Evolutionary conservation across 371 early-diverging fungal genomes (phyloP), one percentile per base, ranked within the genome.

Genomic region (Lichtheimia hyalospora): DNA sequence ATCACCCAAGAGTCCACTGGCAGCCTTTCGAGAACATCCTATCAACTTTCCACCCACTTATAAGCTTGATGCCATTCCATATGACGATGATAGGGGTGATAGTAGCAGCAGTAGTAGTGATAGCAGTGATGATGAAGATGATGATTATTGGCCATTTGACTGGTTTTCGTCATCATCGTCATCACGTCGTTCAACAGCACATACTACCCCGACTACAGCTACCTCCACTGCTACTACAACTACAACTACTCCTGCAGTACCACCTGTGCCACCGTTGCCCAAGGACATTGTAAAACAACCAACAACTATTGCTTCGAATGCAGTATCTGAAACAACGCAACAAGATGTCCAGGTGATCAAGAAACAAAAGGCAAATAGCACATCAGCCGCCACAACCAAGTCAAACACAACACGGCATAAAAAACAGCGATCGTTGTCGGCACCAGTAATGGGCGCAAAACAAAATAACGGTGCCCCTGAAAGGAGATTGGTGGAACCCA

Each of bases 11-110:
- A 55, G 81, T 67, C 41, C 71, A 16, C 87, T 96, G 59, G 52
- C 61, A 5, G 84, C 80, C 0, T 96, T 89, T 66, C 54, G 68
- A 34, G 96, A 96, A 68, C 83, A 81, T n/a, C 83, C 84, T n/a
- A 92, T 96, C 41, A 60, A 63, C 2, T 96, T 96, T 67, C 78
- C 73, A 20, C 96, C 96, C 14, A 95, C 95, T 0, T 96, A 92
- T 81, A 96, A 96, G 67, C 89, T 86, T 66, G 92, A 91, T 67
- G 70, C 81, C 7, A 68, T 43, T 12, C 40, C 34, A 18, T 18
- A 16, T 18, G 51, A 58, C 6, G 56, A 55, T 24, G 56, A 24
- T 2, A 58, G 59, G 14, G 59, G 50, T 18, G 28, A 49, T 8
- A 58, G 41, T 16, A 58, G 59, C 27, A 58, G 59, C 39, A 44